A percentile compares a stretch with the other conserved stretches of the same genome.
These are phyloP conservation scores for Tinospora cordifolia DNA, from an alignment of 164 flowering plant species.

Conservation along the genomic window DNA sequence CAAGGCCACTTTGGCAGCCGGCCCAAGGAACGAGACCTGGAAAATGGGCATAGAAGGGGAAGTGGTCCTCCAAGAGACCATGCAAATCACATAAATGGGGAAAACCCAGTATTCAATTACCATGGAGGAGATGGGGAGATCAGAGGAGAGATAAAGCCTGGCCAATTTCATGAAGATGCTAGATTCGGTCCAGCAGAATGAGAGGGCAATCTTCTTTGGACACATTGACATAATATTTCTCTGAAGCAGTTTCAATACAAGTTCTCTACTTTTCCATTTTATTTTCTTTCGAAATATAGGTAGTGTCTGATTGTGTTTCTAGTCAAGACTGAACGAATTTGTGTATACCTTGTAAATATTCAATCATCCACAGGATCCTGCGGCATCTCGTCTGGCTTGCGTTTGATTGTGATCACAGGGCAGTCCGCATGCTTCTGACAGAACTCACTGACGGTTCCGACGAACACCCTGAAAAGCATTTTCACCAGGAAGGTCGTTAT, in stretches of 20 bases:
- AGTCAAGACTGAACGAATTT: neutral
- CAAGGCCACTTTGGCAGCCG: constrained; percentile 7
- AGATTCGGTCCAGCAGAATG: neutral
- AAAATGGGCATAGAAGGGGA: constrained; percentile 31
- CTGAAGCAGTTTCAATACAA: neutral
- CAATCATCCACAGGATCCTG: constrained; percentile 88
- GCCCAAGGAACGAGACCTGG: constrained; percentile 23
- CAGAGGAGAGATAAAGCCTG: constrained; percentile 13
- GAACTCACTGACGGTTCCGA: constrained; percentile 95
- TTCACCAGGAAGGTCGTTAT: neutral
- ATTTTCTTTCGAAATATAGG: neutral
- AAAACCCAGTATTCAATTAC: constrained; percentile 3
- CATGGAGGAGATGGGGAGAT: constrained; percentile 8
- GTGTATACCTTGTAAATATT: constrained; percentile 10
- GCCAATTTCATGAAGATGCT: constrained; percentile 12
- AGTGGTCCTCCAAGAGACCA: constrained; percentile 15
- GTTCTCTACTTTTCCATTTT: neutral
- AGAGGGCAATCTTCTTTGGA: neutral
- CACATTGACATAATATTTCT: neutral
- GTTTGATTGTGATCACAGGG: constrained; percentile 83
- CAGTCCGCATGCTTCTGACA: constrained; percentile 90
- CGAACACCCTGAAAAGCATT: constrained; percentile 68
- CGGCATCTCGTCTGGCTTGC: constrained; percentile 65
- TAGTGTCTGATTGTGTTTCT: constrained; percentile 6
- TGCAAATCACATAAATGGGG: constrained; percentile 11